These are phyloP conservation scores for Amanita pseudoporphyria DNA, from an alignment of 768 basidiomycete genomes.

Conservation along the genomic window DNA sequence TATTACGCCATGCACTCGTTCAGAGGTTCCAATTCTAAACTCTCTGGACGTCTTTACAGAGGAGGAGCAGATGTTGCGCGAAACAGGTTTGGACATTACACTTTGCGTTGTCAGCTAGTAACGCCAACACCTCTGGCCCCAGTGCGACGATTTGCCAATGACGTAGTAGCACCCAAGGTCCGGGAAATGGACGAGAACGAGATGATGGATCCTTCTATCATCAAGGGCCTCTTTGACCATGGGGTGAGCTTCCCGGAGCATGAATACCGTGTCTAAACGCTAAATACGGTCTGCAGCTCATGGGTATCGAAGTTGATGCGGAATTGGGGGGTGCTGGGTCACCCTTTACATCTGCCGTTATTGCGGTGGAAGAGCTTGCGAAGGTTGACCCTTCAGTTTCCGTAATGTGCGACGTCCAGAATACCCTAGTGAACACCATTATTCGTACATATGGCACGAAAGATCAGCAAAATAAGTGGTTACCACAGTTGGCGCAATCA, in stretches of 20 bases:
- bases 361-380: conserved; percentile 95
- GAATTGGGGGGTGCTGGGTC: conserved; percentile 83
- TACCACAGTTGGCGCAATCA: conserved; percentile 70
- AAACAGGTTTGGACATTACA: conserved; percentile 53
- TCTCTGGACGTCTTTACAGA: conserved; percentile 84
- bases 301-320: conserved; percentile 91
- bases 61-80: conserved; percentile 90
- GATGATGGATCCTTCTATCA: conserved; percentile 80
- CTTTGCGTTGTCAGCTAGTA: not conserved
- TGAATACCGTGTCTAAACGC: conserved; percentile 5
- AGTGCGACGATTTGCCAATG: conserved; percentile 85
- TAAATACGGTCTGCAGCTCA: conserved; percentile 45
- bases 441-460: conserved; percentile 78
- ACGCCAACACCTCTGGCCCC: conserved; percentile 6
- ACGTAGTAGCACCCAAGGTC: conserved; percentile 86
- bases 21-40: conserved; percentile 24
- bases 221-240: conserved; percentile 88
- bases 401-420: conserved; percentile 96
- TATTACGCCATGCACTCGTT: conserved; percentile 15
- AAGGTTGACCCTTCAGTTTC: conserved; percentile 95
- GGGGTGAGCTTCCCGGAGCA: conserved; percentile 48
- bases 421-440: conserved; percentile 95
- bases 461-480: conserved; percentile 80
- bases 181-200: conserved; percentile 98
- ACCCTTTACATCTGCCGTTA: conserved; percentile 92